A percentile compares a stretch with the other conserved stretches of the same genome.
phyloP scores from a whole-genome alignment of 2,329 filamentous ascomycete species.

The Beauveria sp. region DNA sequence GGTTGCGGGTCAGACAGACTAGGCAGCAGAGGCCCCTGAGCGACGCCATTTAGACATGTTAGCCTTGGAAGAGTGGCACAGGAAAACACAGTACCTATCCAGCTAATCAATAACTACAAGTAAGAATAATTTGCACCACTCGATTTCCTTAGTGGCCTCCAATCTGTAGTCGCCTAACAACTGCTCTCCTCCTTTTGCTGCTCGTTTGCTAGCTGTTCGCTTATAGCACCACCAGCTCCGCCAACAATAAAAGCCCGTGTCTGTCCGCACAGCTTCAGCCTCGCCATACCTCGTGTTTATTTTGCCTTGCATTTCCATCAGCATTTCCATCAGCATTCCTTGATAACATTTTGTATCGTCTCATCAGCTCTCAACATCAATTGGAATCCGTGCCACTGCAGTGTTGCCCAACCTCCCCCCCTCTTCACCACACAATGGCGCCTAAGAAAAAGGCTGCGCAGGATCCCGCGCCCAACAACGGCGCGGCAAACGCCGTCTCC shows the following conservation, averaged over 20 bases:
- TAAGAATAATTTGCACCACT: not conserved
- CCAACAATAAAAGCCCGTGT: conserved; percentile 1
- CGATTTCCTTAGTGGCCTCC: not conserved
- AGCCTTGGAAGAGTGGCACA: not conserved
- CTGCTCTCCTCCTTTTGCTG: not conserved
- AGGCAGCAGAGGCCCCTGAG: conserved; percentile 8
- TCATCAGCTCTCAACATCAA: not conserved
- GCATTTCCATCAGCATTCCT: not conserved
- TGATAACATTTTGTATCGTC: too few species aligned
- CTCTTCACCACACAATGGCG: not conserved
- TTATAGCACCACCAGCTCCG: not conserved
- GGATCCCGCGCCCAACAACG: conserved; percentile 13
- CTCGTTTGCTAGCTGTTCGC: not conserved
- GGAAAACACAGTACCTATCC: too few species aligned
- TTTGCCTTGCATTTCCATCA: not conserved
- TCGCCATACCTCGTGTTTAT: not conserved
- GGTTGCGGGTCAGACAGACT: not conserved
- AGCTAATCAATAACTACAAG: too few species aligned
- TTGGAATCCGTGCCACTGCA: not conserved
- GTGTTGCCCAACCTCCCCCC: not conserved
- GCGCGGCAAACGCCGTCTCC: conserved; percentile 1
- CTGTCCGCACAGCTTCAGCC: conserved; percentile 1
- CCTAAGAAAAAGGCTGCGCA: conserved; percentile 7
- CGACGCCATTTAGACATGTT: not conserved
- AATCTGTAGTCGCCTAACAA: not conserved